Evolutionary conservation across 495 filamentous ascomycete genomes (phyloP).

Genomic region (Aspergillus nanangensis): DNA sequence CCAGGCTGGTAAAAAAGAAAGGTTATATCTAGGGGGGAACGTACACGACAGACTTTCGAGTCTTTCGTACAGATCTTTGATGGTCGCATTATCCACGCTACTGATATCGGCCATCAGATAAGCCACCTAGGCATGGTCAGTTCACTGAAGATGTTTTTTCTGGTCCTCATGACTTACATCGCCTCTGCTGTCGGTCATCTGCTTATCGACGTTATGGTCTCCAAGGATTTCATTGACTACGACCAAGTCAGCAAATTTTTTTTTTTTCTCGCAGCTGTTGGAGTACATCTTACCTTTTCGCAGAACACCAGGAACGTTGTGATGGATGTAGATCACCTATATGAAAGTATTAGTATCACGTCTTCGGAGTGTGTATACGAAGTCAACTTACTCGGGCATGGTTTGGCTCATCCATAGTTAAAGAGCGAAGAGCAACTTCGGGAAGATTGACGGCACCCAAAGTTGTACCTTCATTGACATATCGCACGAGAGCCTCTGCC

Average conservation of each 20-base stretch:
- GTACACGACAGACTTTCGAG: conserved; percentile 79
- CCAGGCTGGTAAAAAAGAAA: conserved; percentile 3
- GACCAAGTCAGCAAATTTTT: conserved; percentile 4
- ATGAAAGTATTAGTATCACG: conserved; percentile 10
- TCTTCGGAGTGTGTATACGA: background rate
- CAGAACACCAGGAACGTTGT: conserved; percentile 91
- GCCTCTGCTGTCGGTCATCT: conserved; percentile 91
- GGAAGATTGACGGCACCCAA: conserved; percentile 93
- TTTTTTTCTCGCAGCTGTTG: too few relatives aligned
- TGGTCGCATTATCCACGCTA: conserved; percentile 70
- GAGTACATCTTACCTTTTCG: conserved; percentile 72
- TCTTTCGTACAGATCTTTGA: conserved; percentile 78
- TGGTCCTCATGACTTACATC: conserved; percentile 51
- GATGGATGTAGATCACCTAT: conserved; percentile 88
- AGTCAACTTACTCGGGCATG: conserved; percentile 63
- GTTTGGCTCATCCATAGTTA: conserved; percentile 83
- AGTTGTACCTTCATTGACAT: conserved; percentile 89
- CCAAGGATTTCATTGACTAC: conserved; percentile 87
- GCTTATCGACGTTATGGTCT: conserved; percentile 97
- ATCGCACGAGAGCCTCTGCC: conserved; percentile 75
- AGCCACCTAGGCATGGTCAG: conserved; percentile 55
- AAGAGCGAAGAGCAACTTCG: conserved; percentile 79
- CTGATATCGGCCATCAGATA: conserved; percentile 99
- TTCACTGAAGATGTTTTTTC: background rate
- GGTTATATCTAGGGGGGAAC: conserved; percentile 21